phyloP scores from a whole-genome alignment of 192 early-diverging fungal species.

The Piromyces sp. region DNA sequence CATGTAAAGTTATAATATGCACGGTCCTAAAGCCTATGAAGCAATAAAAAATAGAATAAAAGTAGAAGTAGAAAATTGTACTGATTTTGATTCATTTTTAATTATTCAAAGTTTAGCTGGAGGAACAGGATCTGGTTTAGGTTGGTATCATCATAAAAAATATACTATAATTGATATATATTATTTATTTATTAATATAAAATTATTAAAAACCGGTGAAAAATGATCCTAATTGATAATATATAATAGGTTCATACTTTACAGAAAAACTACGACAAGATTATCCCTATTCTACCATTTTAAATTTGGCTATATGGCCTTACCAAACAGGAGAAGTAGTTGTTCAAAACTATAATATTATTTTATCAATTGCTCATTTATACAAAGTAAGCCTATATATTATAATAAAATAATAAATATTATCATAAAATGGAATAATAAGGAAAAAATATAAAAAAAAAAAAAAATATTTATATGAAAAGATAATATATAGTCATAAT shows the following conservation, averaged over 20 bases:
- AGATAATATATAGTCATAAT: too few species aligned
- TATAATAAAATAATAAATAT: background rate
- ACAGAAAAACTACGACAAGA: slow-evolving; percentile 1
- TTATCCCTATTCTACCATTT: slow-evolving; percentile 1
- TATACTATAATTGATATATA: too few species aligned
- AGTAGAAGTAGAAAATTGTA: background rate
- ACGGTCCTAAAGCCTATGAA: background rate
- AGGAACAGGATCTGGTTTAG: slow-evolving; percentile 5
- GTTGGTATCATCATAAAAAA: too few species aligned
- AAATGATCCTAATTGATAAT: too few species aligned
- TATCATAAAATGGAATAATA: too few species aligned
- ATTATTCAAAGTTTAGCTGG: slow-evolving; percentile 6
- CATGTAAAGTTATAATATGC: background rate
- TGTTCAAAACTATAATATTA: slow-evolving; percentile 7
- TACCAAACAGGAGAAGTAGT: slow-evolving; percentile 3
- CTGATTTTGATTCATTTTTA: background rate
- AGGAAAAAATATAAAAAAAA: too few species aligned
- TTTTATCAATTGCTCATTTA: slow-evolving; percentile 1
- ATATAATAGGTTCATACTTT: slow-evolving; percentile 5
- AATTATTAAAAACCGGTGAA: too few species aligned
- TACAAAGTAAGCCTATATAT: background rate
- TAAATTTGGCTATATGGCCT: slow-evolving; percentile 5
- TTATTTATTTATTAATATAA: too few species aligned
- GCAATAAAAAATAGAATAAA: background rate
- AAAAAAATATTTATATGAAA: too few species aligned